A percentile compares a stretch with the other conserved stretches of the same genome.
Evolutionary conservation across 164 flowering plant species (phyloP).

Genomic region (Umbilicus rupestris): DNA sequence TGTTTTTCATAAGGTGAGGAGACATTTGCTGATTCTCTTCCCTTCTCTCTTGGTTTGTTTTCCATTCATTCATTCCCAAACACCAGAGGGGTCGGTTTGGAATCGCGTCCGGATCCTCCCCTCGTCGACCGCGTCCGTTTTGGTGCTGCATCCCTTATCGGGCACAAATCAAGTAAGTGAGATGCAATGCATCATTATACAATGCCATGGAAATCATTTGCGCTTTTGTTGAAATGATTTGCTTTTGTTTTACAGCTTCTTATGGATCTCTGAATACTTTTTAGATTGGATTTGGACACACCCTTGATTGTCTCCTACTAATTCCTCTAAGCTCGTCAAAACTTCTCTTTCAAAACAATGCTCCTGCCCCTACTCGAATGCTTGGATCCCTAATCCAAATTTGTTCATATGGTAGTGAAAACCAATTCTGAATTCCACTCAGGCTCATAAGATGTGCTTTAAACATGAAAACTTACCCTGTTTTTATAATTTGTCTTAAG

Average conservation of each 20-base stretch:
- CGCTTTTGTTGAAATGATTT: too few relatives aligned
- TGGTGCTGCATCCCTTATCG: neutral
- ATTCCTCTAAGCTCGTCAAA: neutral
- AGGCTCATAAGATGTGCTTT: too few relatives aligned
- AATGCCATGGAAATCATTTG: neutral
- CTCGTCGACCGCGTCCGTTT: conserved; percentile 1
- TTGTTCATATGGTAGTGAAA: neutral
- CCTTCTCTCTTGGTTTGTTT: neutral
- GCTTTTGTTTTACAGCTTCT: too few relatives aligned
- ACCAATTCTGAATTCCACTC: too few relatives aligned
- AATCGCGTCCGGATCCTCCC: conserved; percentile 1
- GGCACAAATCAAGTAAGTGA: neutral
- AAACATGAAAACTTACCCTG: too few relatives aligned
- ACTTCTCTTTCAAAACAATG: neutral
- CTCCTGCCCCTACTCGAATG: neutral
- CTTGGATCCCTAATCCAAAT: neutral
- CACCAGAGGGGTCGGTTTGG: neutral
- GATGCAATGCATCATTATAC: neutral
- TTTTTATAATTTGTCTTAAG: too few relatives aligned
- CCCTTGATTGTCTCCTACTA: neutral
- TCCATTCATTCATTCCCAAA: neutral
- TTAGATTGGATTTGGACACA: neutral
- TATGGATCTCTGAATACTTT: neutral
- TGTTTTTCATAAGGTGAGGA: neutral
- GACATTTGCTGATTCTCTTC: conserved; percentile 3